These are phyloP conservation scores for Alternaria infectoria DNA, from an alignment of 2,329 filamentous ascomycete genomes.

Conservation along the genomic window DNA sequence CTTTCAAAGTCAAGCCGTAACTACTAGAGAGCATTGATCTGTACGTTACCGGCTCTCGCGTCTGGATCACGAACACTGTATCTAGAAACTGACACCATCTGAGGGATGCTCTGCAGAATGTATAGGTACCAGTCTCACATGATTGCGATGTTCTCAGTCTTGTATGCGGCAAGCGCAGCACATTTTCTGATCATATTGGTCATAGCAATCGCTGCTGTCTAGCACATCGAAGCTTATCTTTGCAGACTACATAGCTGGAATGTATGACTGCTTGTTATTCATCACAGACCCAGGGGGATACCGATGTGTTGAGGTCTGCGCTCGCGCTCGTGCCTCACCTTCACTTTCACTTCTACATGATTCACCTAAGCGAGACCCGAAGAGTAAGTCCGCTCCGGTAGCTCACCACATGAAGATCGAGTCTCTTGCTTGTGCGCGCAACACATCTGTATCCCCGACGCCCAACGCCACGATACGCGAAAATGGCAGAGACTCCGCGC, in stretches of 20 bases:
- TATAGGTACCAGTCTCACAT: neutral
- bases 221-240: neutral
- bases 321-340: neutral
- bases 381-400: neutral
- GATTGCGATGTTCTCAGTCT: neutral
- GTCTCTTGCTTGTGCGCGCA: neutral
- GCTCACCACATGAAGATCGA: neutral
- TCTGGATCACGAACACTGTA: constrained; percentile 24
- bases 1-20: constrained; percentile 22
- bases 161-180: neutral
- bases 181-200: neutral
- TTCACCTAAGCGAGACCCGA: neutral
- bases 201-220: neutral
- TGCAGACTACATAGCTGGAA: neutral
- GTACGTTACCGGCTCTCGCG: constrained; percentile 30
- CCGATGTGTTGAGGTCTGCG: neutral
- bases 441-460: no score
- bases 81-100: neutral
- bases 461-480: neutral
- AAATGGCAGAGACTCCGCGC: neutral
- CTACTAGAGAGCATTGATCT: constrained; percentile 33
- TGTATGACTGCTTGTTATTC: neutral
- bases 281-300: no score
- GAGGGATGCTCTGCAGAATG: neutral
- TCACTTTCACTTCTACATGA: neutral